Conservation (phyloP, 2,329 filamentous ascomycete species). For the Fusarium sp. region DNA sequence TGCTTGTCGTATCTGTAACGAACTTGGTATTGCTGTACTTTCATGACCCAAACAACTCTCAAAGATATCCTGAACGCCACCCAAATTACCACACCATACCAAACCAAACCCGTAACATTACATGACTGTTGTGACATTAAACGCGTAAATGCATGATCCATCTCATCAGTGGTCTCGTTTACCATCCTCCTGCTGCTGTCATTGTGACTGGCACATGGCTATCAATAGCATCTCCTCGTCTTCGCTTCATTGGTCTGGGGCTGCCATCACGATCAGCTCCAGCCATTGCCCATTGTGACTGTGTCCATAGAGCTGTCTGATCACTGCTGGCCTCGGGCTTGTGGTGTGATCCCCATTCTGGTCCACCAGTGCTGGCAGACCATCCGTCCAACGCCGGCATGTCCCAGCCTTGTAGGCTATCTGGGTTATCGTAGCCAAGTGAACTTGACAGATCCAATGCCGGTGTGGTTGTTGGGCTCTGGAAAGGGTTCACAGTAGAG, state of each 20-base stretch:
- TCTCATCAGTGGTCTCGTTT: slow-evolving; percentile 21
- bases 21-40: slow-evolving; percentile 32
- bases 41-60: slow-evolving; percentile 21
- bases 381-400: slow-evolving; percentile 53
- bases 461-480: slow-evolving; percentile 42
- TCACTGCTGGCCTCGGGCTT: slow-evolving; percentile 49
- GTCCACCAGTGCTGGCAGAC: slow-evolving; percentile 44
- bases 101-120: neutral
- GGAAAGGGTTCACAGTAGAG: slow-evolving; percentile 48
- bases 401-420: slow-evolving; percentile 53
- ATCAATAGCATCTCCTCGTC: slow-evolving; percentile 50
- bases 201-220: slow-evolving; percentile 50
- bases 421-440: slow-evolving; percentile 52
- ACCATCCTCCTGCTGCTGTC: slow-evolving; percentile 48
- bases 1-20: slow-evolving; percentile 21
- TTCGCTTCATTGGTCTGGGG: slow-evolving; percentile 53
- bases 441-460: slow-evolving; percentile 50
- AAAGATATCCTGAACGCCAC: slow-evolving; percentile 19
- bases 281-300: slow-evolving; percentile 50
- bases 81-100: neutral
- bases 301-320: slow-evolving; percentile 52
- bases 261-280: slow-evolving; percentile 52
- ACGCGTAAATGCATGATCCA: slow-evolving; percentile 35
- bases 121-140: slow-evolving; percentile 33
- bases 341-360: slow-evolving; percentile 50